Base-by-base conservation (phyloP, 495 filamentous ascomycete species). In the Arthonia radiata region DNA sequence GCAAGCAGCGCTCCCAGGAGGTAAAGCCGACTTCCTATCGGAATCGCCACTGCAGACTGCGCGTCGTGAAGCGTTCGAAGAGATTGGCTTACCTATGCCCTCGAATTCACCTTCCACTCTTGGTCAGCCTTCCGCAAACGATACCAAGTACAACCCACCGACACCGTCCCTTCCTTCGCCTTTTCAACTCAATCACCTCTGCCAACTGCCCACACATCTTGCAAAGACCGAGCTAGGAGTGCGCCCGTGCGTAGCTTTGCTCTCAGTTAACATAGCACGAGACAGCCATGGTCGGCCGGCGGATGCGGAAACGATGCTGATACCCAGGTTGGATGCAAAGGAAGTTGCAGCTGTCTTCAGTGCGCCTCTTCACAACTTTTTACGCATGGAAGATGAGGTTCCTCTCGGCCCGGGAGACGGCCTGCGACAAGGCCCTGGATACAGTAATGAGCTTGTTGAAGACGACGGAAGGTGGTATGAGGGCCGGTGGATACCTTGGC, bases 301-400 rank as follows among this genome's bases (percentile, higher is more conserved):
- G 0, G 48, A 61, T 17, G 69, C 62, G 2, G 76, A 83, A 36
- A 62, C 70, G 12, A 57, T 52, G 25, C 57, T 90, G 40, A 74
- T 89, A 23, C 79, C 79, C 0, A 56, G 59, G 15, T 54, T 91
- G 4, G 74, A 91, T 47, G 66, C 79, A 4, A 67, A 69, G 29
- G 81, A 92, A 48, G 81, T 92, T 1, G 78, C 76, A 3, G 75
- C 73, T n/a, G 78, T 90, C 13, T 92, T 91, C 46, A 73, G 75
- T 6, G 78, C 73, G 24, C 71, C 72, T 1, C 74, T 92, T 37
- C 58, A 63, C 32, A 63, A 73, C 35, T 89, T 91, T 37, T 41
- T 86, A 16, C 39, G 38, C 1, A 23, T 33, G 17, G 42, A 42
- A 15, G 67, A 71, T 37, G 58, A 65, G 28, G 25, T 41, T 13